Evolutionary conservation across 352 stramenopile genomes (phyloP).

Genomic region (Plasmopara muralis): DNA sequence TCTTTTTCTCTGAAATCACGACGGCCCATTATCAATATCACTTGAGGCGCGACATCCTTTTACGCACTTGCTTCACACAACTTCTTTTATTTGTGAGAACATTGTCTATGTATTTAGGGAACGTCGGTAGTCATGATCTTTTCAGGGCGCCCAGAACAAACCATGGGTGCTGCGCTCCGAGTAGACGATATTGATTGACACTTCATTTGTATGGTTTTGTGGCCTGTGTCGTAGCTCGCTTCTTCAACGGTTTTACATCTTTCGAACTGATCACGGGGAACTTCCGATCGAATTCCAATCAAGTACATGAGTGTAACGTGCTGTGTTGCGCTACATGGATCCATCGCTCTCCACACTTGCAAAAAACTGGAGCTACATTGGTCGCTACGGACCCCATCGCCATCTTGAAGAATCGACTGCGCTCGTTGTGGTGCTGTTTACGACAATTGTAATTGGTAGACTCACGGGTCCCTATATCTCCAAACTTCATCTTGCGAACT

Average conservation of each 20-base stretch:
- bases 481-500: slow-evolving; percentile 32
- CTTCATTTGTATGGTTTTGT: slow-evolving; percentile 70
- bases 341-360: slow-evolving; percentile 89
- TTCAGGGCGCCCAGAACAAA: slow-evolving; percentile 47
- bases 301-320: slow-evolving; percentile 85
- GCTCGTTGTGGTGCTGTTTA: slow-evolving; percentile 80
- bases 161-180: slow-evolving; percentile 42
- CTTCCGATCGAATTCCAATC: slow-evolving; percentile 46
- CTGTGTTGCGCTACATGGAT: slow-evolving; percentile 89
- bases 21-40: slow-evolving; percentile 83
- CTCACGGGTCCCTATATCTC: slow-evolving; percentile 63
- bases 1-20: slow-evolving; percentile 90
- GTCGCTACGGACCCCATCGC: slow-evolving; percentile 57
- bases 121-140: slow-evolving; percentile 83
- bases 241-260: slow-evolving; percentile 68
- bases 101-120: slow-evolving; percentile 83
- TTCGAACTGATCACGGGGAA: slow-evolving; percentile 56
- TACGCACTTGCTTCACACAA: slow-evolving; percentile 73
- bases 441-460: slow-evolving; percentile 75
- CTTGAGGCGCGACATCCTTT: slow-evolving; percentile 73
- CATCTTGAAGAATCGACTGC: slow-evolving; percentile 79
- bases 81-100: slow-evolving; percentile 74
- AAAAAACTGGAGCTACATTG: slow-evolving; percentile 78
- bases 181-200: slow-evolving; percentile 72
- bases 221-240: slow-evolving; percentile 56